phyloP scores from a whole-genome alignment of 768 basidiomycete genomes.

The Termitomyces sp. region DNA sequence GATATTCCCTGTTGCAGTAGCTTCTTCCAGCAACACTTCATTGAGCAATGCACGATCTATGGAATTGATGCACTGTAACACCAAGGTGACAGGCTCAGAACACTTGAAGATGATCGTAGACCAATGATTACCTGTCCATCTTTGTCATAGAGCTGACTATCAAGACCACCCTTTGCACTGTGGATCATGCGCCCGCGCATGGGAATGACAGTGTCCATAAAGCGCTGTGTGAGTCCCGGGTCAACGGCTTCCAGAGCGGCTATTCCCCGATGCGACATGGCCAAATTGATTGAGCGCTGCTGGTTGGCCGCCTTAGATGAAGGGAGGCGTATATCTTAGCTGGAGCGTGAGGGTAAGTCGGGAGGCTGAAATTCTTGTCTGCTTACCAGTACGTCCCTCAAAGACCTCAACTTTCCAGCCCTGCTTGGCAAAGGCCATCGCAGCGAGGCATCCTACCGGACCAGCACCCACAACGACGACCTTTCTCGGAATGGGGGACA shows the following conservation, averaged over 20 bases:
- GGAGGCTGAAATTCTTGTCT: not conserved
- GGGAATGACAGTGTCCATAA: conserved; percentile 79
- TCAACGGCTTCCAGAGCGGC: conserved; percentile 83
- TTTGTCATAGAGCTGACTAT: conserved; percentile 86
- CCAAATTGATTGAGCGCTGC: conserved; percentile 93
- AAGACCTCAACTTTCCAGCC: conserved; percentile 83
- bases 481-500: conserved; percentile 26
- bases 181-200: conserved; percentile 98
- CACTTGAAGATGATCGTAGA: conserved; percentile 5
- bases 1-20: conserved; percentile 56
- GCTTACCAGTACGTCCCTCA: conserved; percentile 70
- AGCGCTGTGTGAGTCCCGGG: conserved; percentile 57
- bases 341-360: not conserved
- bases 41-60: conserved; percentile 88
- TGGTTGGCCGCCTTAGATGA: conserved; percentile 59
- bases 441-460: conserved; percentile 91
- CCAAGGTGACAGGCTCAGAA: conserved; percentile 18
- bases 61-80: conserved; percentile 82
- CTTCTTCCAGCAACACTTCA: conserved; percentile 75
- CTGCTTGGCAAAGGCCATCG: conserved; percentile 76
- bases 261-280: conserved; percentile 91
- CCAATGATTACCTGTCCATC: conserved; percentile 65
- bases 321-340: conserved; percentile 66
- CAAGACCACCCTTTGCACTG: conserved; percentile 58
- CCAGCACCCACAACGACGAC: conserved; percentile 83